Base-by-base conservation (phyloP, 192 early-diverging fungal genomes). In the Spinellus fusiger region DNA sequence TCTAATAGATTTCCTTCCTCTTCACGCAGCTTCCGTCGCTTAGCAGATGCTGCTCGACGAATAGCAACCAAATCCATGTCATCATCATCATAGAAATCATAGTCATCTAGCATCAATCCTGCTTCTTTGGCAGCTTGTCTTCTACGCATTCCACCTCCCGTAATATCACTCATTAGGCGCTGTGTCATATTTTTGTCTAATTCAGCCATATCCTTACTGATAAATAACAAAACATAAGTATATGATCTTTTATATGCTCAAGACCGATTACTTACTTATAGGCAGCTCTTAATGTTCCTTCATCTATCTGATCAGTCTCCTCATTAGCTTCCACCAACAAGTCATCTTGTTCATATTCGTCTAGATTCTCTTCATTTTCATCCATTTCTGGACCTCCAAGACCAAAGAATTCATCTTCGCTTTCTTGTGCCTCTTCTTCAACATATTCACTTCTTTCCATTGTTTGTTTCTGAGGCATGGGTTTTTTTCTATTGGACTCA, bases 311-410 rank as follows among this genome's bases (percentile, higher is more conserved):
- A 51, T 67, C 65, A 4, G 53, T 61, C 22, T 69, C 68, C 28
- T 73, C 56, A 27, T 57, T 69, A 15, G 49, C 38, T 4, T 62
- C 56, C 6, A 69, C 72, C 6, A 74, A 33, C 33, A 69, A 26
- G 29, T 52, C 72, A 64, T 74, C 72, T n/a, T 68, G 53, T 23
- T 69, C 72, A 62, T 61, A 74, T 34, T 69, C 62, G 53, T 74
- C 66, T 12, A 65, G 44, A 27, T 61, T 54, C 18, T 74, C 66
- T 4, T 49, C 53, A 44, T 44, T 44, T 2, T 68, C 66, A 7
- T 62, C 66, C 2, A 27, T 37, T 35, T 74, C 72, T 16, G n/a
- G 27, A 16, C 72, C 72, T 52, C 66, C 72, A 2, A 55, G 23
- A 16, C 62, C 66, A 53, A 56, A 68, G 44, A 56, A 69, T 29